phyloP scores from a whole-genome alignment of 2,329 filamentous ascomycete genomes.

The Scedosporium dehoogii region DNA sequence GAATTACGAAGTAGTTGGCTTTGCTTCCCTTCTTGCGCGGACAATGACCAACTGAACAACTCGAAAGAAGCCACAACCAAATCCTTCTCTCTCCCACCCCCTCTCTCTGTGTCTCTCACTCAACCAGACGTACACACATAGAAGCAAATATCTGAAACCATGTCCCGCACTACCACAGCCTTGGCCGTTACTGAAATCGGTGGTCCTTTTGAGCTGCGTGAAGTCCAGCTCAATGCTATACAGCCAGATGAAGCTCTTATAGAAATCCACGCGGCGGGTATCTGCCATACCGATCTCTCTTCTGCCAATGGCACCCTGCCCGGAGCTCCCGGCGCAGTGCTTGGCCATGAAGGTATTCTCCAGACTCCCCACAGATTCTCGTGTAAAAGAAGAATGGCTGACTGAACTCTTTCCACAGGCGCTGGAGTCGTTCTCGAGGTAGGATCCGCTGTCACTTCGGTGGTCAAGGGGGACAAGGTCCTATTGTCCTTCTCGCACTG shows the following conservation, averaged over 20 bases:
- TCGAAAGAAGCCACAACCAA: too few species aligned
- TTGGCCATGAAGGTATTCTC: conserved; percentile 41
- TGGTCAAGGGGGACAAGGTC: conserved; percentile 42
- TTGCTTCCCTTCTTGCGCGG: too few species aligned
- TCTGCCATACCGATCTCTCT: conserved; percentile 45
- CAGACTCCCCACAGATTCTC: background rate
- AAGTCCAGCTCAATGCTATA: conserved; percentile 17
- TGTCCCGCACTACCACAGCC: conserved; percentile 5
- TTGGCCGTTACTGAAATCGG: background rate
- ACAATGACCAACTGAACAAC: too few species aligned
- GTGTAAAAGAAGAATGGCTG: background rate
- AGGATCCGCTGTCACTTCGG: conserved; percentile 34
- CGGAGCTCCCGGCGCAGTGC: conserved; percentile 19
- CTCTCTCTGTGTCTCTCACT: background rate
- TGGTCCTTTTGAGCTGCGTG: conserved; percentile 1
- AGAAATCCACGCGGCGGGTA: conserved; percentile 40
- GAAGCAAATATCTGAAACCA: background rate
- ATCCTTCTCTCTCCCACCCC: too few species aligned
- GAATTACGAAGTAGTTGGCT: too few species aligned
- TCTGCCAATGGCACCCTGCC: conserved; percentile 22
- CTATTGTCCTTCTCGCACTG: conserved; percentile 33
- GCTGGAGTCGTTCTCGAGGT: conserved; percentile 33
- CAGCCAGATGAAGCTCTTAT: conserved; percentile 38
- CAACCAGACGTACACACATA: background rate
- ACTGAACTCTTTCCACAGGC: conserved; percentile 12